Base-by-base conservation (phyloP, 129 eudicot species). In the Helichrysum umbraculigerum region DNA sequence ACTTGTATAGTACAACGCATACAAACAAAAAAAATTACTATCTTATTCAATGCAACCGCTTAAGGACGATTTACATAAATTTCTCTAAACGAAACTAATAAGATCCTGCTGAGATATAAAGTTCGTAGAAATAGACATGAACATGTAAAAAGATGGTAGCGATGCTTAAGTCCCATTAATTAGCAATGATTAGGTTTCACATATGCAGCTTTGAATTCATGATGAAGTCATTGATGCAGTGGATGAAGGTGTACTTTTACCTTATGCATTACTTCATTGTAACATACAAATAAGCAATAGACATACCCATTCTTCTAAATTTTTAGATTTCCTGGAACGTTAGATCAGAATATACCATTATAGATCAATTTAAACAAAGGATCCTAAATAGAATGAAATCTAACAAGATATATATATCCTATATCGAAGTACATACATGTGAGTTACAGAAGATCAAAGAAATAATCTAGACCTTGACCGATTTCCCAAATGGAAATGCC, bases 401-500 rank as follows among this genome's bases (percentile, higher is more conserved):
- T 37, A 35, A 56, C 25, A 52, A 14, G 57, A 78, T 71, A 75
- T 3, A 75, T 3, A 75, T 30, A 76, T 37, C 37, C 64, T 33
- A 9, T n/a, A 20, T 33, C 3, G 5, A 56, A 52, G 20, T 65
- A 84, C 8, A 65, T 6, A 63, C 5, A 44, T 51, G 0, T 33
- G 61, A 66, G 52, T 71, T 85, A 94, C 30, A 94, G 72, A 51
- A 94, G 60, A 78, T 87, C 88, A 67, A 87, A 89, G 79, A 91
- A 87, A 70, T 84, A 94, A 81, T 94, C 97, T 72, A 94, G 77
- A 66, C 99, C 99, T 87, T 94, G 99, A 61, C 99, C 99, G 4
- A 94, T 91, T 86, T 94, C 97, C 97, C 99, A 91, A 50, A 91
- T 91, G 47, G 99, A 91, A 78, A 94, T 81, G 72, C 92, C 96